Evolutionary conservation across 768 basidiomycete genomes (phyloP).

Genomic region (Galerina sulciceps): DNA sequence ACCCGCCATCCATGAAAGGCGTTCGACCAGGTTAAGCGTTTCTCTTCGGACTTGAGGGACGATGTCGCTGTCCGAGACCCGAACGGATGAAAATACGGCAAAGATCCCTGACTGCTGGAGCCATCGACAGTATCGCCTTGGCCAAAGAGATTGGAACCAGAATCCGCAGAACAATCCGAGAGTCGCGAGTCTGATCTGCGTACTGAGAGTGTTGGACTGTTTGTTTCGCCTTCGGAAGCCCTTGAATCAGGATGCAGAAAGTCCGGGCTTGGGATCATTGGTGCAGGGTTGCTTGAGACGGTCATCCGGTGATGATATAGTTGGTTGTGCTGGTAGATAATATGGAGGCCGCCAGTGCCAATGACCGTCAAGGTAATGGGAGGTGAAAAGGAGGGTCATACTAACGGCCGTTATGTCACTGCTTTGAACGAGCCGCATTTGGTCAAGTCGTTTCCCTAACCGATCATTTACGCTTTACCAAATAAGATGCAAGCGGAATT

Average conservation of each 20-base stretch:
- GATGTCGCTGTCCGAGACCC: conserved; percentile 4
- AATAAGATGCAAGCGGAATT: no score
- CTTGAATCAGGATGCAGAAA: background rate
- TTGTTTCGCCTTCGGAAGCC: background rate
- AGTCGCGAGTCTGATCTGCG: conserved; percentile 14
- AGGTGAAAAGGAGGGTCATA: background rate
- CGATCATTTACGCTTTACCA: no score
- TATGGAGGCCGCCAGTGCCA: conserved; percentile 9
- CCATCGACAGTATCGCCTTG: conserved; percentile 21
- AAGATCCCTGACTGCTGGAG: conserved; percentile 9
- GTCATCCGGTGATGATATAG: background rate
- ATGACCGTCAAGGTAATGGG: conserved; percentile 1
- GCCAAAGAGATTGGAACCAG: conserved; percentile 18
- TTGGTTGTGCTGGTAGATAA: background rate
- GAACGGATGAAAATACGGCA: conserved; percentile 24
- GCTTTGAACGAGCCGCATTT: conserved; percentile 8
- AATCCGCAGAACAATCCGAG: conserved; percentile 16
- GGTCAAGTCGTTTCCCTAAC: conserved; percentile 1
- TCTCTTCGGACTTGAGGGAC: background rate
- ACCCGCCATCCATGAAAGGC: conserved; percentile 29
- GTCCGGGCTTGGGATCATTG: background rate
- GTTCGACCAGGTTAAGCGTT: conserved; percentile 7
- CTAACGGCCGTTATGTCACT: background rate
- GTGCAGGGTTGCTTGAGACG: background rate
- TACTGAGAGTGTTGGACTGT: conserved; percentile 2